A percentile compares a stretch with the other conserved stretches of the same genome.
Evolutionary conservation across 805 yeast species (phyloP).

Genomic region (Komagataella pastoris): DNA sequence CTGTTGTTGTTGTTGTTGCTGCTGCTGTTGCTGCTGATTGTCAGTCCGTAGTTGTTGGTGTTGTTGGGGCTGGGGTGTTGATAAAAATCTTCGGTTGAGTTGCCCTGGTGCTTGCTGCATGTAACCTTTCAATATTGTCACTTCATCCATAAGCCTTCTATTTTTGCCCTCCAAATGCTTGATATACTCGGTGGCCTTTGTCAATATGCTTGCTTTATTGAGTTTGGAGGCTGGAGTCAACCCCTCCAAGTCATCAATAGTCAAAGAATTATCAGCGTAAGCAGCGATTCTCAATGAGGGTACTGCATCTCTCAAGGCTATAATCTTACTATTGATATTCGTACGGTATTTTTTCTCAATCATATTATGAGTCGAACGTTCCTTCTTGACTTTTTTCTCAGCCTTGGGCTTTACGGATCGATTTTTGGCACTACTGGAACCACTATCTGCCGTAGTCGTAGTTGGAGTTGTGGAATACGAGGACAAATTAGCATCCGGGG

Average conservation of each 20-base stretch:
- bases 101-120: background rate
- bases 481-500: background rate
- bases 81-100: constrained; percentile 1
- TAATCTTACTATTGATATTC: constrained; percentile 59
- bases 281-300: constrained; percentile 57
- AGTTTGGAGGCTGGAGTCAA: constrained; percentile 62
- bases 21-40: constrained; percentile 3
- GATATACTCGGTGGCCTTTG: constrained; percentile 74
- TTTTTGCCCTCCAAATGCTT: constrained; percentile 56
- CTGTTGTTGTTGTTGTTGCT: constrained; percentile 2
- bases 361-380: constrained; percentile 60
- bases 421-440: background rate
- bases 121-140: constrained; percentile 27
- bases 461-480: background rate
- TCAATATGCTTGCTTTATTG: constrained; percentile 65
- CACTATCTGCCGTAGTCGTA: background rate
- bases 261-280: constrained; percentile 19
- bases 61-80: constrained; percentile 2
- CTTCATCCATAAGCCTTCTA: constrained; percentile 33
- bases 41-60: constrained; percentile 1
- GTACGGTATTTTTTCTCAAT: constrained; percentile 74
- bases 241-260: constrained; percentile 50
- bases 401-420: background rate
- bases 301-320: constrained; percentile 61
- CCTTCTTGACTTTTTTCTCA: constrained; percentile 28